phyloP scores from a whole-genome alignment of 805 yeast species.

The Wickerhamomyces strasburgensis region DNA sequence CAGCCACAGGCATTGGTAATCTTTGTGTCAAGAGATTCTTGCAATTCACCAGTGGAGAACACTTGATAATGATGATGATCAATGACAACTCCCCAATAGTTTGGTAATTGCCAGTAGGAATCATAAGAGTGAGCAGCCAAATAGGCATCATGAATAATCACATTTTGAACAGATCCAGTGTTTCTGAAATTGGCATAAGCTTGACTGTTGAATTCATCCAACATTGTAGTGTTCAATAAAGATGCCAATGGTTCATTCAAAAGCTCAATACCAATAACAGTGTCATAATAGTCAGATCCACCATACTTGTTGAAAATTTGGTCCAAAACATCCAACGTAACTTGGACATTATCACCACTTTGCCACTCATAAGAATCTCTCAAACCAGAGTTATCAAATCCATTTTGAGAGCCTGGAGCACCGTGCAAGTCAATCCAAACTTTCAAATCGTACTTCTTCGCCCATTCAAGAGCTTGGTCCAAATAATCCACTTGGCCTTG shows the following conservation, averaged over 20 bases:
- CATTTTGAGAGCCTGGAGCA: conserved; percentile 95
- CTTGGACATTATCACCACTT: conserved; percentile 43
- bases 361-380: conserved; percentile 62
- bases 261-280: conserved; percentile 77
- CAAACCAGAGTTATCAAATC: conserved; percentile 89
- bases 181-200: conserved; percentile 65
- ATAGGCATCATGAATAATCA: conserved; percentile 83
- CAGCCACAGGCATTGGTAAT: conserved; percentile 48
- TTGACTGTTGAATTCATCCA: conserved; percentile 53
- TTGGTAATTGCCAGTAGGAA: conserved; percentile 38
- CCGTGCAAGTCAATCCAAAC: conserved; percentile 95
- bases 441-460: conserved; percentile 51
- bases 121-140: conserved; percentile 59
- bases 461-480: conserved; percentile 77
- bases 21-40: conserved; percentile 56
- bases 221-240: conserved; percentile 48
- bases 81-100: conserved; percentile 61
- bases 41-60: conserved; percentile 59
- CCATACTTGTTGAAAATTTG: conserved; percentile 62
- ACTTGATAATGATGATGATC: conserved; percentile 94
- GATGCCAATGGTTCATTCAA: conserved; percentile 89
- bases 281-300: conserved; percentile 53
- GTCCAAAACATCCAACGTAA: conserved; percentile 53
- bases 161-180: conserved; percentile 46
- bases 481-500: conserved; percentile 72